Evolutionary conservation across 2,329 filamentous ascomycete species (phyloP).

Genomic region (Dryadomyces sulphureus): DNA sequence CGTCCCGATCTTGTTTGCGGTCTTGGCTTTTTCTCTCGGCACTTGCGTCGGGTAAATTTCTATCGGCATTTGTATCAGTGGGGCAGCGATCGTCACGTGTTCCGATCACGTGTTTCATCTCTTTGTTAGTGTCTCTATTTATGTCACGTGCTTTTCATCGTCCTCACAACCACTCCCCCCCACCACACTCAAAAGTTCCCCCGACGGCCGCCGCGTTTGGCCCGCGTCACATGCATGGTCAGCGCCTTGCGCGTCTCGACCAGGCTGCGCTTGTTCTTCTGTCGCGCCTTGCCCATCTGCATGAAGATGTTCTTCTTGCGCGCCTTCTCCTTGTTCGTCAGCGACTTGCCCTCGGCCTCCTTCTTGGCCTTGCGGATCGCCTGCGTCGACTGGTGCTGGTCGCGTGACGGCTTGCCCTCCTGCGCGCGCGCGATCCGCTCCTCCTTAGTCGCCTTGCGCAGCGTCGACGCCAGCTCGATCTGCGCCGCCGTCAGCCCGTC

Average conservation of each 20-base stretch:
- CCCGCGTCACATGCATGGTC: slow-evolving; percentile 66
- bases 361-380: slow-evolving; percentile 79
- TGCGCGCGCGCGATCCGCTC: slow-evolving; percentile 73
- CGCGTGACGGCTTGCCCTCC: slow-evolving; percentile 63
- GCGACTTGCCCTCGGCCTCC: slow-evolving; percentile 79
- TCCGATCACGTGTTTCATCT: no score
- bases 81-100: no score
- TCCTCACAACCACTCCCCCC: neutral
- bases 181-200: slow-evolving; percentile 49
- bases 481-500: slow-evolving; percentile 81
- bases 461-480: slow-evolving; percentile 71
- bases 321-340: slow-evolving; percentile 93
- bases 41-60: no score
- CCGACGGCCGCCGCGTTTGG: slow-evolving; percentile 70
- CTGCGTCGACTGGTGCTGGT: slow-evolving; percentile 73
- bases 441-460: slow-evolving; percentile 78
- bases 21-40: no score
- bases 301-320: slow-evolving; percentile 98
- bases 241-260: slow-evolving; percentile 70
- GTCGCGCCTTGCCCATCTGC: slow-evolving; percentile 92
- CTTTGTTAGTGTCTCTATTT: no score
- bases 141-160: neutral
- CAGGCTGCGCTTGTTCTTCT: slow-evolving; percentile 88
- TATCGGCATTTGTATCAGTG: no score
- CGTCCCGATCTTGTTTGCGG: no score